These are phyloP conservation scores for Malus hybrid DNA, from an alignment of 331 rosid genomes.

Conservation along the genomic window DNA sequence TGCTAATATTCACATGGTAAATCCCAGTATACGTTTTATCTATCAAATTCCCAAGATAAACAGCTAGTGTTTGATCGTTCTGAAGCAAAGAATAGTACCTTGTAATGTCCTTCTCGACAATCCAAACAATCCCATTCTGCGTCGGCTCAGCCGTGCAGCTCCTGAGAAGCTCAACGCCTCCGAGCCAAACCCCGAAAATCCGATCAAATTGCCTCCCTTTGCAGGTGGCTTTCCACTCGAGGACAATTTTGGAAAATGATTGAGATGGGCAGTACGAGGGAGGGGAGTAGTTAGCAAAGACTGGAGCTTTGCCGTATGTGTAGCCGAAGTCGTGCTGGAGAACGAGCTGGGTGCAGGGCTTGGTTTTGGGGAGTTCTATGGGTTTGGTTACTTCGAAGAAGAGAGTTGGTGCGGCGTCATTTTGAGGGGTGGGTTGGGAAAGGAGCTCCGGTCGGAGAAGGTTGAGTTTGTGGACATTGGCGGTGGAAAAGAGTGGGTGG, in stretches of 20 bases:
- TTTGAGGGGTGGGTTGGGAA: background rate
- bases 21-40: too few relatives aligned
- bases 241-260: constrained; percentile 27
- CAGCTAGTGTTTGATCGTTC: too few relatives aligned
- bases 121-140: constrained; percentile 71
- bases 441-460: constrained; percentile 15
- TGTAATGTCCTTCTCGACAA: constrained; percentile 66
- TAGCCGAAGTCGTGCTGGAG: constrained; percentile 70
- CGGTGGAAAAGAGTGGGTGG: constrained; percentile 21
- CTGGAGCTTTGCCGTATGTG: constrained; percentile 63
- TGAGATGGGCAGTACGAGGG: constrained; percentile 46
- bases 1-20: too few relatives aligned
- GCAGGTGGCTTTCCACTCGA: constrained; percentile 49
- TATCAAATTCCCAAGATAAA: too few relatives aligned
- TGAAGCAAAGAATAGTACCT: constrained; percentile 55
- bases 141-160: constrained; percentile 88
- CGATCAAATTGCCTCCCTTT: constrained; percentile 81
- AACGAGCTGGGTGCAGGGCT: constrained; percentile 47
- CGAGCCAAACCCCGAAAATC: constrained; percentile 86
- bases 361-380: constrained; percentile 42
- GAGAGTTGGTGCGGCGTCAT: constrained; percentile 29
- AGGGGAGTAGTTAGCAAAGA: constrained; percentile 51
- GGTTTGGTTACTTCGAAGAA: constrained; percentile 57
- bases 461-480: constrained; percentile 36
- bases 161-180: constrained; percentile 76